Percentiles rank a stretch among this genome's conserved stretches.
Conservation (phyloP, 345 rosid species). For the Ceriops decandra region DNA sequence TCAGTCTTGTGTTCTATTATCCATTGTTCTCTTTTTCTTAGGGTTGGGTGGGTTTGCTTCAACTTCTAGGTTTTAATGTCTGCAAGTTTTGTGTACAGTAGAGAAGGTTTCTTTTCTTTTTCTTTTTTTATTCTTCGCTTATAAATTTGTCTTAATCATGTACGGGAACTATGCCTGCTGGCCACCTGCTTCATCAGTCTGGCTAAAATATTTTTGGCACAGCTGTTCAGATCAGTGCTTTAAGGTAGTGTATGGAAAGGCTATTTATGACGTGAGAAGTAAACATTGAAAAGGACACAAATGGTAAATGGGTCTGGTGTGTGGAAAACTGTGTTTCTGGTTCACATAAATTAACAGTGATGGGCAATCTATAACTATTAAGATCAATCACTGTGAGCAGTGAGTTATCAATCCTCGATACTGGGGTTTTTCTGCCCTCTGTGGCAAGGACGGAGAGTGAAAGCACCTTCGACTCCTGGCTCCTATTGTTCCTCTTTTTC, state of each 20-base stretch:
- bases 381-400: background rate
- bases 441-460: background rate
- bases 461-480: background rate
- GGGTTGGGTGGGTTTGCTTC: constrained; percentile 27
- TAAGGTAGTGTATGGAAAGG: background rate
- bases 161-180: constrained; percentile 1
- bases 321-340: constrained; percentile 6
- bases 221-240: constrained; percentile 13
- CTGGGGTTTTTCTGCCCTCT: background rate
- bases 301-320: background rate
- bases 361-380: too few relatives aligned
- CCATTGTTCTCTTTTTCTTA: background rate
- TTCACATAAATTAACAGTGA: background rate
- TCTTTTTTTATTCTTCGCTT: background rate
- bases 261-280: background rate
- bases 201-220: constrained; percentile 8
- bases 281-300: constrained; percentile 12
- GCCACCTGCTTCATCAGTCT: constrained; percentile 13
- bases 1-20: background rate
- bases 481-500: too few relatives aligned
- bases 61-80: constrained; percentile 29
- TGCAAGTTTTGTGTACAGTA: constrained; percentile 50
- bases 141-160: constrained; percentile 10
- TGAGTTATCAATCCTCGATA: constrained; percentile 19
- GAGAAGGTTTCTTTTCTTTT: constrained; percentile 11